Evolutionary conservation across 768 basidiomycete genomes (phyloP).

Genomic region (Stropharia rugosoannulata): DNA sequence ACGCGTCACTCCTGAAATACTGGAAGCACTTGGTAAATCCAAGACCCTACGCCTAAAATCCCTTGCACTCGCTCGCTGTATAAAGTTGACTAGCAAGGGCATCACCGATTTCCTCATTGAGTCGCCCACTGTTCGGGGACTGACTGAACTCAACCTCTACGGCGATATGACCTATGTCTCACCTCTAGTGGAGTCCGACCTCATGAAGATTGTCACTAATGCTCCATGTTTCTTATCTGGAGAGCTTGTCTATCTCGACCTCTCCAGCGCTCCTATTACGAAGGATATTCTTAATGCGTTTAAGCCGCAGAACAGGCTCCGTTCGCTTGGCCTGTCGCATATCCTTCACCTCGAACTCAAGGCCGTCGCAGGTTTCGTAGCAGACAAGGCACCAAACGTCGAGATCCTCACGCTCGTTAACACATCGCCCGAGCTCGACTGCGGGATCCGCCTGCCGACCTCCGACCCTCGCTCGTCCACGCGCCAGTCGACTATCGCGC

Average conservation of each 20-base stretch:
- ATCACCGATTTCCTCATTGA: conserved; percentile 72
- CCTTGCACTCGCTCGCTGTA: conserved; percentile 84
- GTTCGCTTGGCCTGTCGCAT: conserved; percentile 89
- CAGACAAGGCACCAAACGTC: conserved; percentile 65
- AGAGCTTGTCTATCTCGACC: conserved; percentile 80
- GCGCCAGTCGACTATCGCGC: conserved; percentile 69
- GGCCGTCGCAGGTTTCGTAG: conserved; percentile 67
- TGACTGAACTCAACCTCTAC: conserved; percentile 84
- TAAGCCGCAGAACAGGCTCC: conserved; percentile 67
- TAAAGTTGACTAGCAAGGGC: conserved; percentile 76
- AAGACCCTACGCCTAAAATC: conserved; percentile 68
- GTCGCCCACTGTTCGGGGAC: conserved; percentile 57
- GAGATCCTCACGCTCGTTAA: conserved; percentile 84
- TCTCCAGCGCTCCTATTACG: conserved; percentile 82
- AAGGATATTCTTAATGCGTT: conserved; percentile 51
- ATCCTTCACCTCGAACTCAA: conserved; percentile 70
- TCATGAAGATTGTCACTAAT: conserved; percentile 60
- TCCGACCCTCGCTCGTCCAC: conserved; percentile 39
- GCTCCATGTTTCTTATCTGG: conserved; percentile 83
- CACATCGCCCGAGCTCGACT: conserved; percentile 75
- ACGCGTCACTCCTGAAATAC: conserved; percentile 74
- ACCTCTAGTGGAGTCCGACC: conserved; percentile 64
- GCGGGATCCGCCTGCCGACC: conserved; percentile 40
- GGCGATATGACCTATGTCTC: conserved; percentile 84
- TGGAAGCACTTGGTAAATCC: conserved; percentile 63